Conservation (phyloP, 441 rosid genomes). For the Erysimum cheiri region DNA sequence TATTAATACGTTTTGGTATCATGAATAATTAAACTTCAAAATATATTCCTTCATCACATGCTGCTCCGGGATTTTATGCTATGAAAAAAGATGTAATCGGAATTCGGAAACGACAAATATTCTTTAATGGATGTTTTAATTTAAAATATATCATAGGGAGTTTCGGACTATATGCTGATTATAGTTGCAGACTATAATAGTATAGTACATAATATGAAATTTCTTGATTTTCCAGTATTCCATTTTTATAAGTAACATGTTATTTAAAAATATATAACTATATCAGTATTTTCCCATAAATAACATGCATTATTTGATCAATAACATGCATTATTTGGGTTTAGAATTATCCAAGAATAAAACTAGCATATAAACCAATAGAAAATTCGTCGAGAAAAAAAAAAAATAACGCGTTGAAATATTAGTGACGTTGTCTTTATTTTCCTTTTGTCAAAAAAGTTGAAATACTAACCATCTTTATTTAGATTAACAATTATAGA, state of each 20-base stretch:
- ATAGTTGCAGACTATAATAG: not conserved
- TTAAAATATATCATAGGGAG: not conserved
- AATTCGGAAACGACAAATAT: conserved; percentile 42
- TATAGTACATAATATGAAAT: not conserved
- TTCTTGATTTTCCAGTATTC: not conserved
- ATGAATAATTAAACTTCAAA: too few relatives aligned
- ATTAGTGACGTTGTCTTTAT: not conserved
- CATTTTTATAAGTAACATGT: not conserved
- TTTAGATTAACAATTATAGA: not conserved
- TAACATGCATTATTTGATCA: too few relatives aligned
- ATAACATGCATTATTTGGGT: too few relatives aligned
- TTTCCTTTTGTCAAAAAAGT: not conserved
- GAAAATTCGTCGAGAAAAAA: too few relatives aligned
- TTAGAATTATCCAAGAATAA: too few relatives aligned
- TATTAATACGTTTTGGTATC: not conserved
- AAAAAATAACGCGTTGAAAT: too few relatives aligned
- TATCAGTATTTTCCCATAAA: too few relatives aligned
- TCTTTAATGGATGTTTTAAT: conserved; percentile 4
- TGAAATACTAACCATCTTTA: not conserved
- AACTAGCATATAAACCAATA: too few relatives aligned
- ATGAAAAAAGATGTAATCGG: not conserved
- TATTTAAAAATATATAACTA: too few relatives aligned
- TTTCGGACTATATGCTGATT: not conserved
- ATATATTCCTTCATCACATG: conserved; percentile 36
- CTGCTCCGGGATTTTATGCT: conserved; percentile 15